Base-by-base conservation (phyloP, 345 rosid species). In the Heritiera littoralis region DNA sequence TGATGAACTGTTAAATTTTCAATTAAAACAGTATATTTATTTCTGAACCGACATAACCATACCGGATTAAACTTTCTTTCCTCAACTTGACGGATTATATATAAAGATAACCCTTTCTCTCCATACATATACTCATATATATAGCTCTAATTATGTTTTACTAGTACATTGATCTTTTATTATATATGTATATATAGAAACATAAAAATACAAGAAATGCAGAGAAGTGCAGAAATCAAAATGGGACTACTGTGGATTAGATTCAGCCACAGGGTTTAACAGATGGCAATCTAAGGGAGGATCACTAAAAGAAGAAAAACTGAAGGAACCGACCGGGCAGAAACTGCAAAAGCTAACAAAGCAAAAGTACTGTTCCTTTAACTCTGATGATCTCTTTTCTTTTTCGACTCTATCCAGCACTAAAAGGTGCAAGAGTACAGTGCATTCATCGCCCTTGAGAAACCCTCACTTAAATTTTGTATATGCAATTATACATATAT, bases 261-360 rank as follows among this genome's bases (percentile, higher is more conserved):
- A 59, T 59, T 59, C 13, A 59, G 64, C 64, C 32, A 59, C 64
- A 56, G 0, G 61, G n/a, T 56, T n/a, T 56, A 56, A n/a, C 61
- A 59, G 64, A 59, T 59, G 54, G 51, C 28, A 58, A n/a, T 18
- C 63, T 18, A 28, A 18, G 20, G 12, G 28, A 41, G 43, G 43
- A 41, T 41, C 43, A 5, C 43, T 41, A 41, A 5, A 41, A 41
- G 6, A 41, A 41, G 4, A 41, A 4, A 41, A 41, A 56, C 13
- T 51, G 54, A 46, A 45, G 45, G 52, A 40, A 79, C 52, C 12
- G 59, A 2, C 23, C 0, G 54, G 54, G 30, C 63, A 18, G 45
- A 17, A 77, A 28, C 83, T 52, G 74, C 74, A 77, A 77, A 81
- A 77, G 83, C 60, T 28, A 81, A 18, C 55, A 75, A 46, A 32